Evolutionary conservation across 441 rosid genomes (phyloP), one percentile per base, ranked within the genome.

Genomic region (Sinapis alba): DNA sequence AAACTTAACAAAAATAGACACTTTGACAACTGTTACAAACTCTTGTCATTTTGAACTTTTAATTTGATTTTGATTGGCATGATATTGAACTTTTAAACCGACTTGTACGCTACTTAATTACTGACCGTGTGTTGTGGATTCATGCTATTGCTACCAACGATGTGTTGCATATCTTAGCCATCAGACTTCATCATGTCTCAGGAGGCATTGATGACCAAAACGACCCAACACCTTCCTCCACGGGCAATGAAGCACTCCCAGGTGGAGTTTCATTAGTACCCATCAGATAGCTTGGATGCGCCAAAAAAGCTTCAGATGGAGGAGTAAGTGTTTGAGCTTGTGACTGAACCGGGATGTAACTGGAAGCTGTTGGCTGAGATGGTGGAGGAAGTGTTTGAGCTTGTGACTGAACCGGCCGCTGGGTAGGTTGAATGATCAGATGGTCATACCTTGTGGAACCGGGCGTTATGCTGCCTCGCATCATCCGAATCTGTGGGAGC

Each of bases 381-480:
- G 15, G 79, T 63, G 59, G 36, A 74, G 78, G 19, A 63, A 27
- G 36, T 30, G 38, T 69, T 58, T 78, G 85, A 67, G 28, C 30
- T 78, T 53, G 77, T 16, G 59, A 69, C 67, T 82, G 90, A 24
- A 74, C 51, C 24, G 65, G 77, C 24, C 68, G 77, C 59, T 77
- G 82, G 20, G 88, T 87, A 32, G 97, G 91, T 78, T 64, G 89
- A 81, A 94, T 91, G 75, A 94, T 82, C 71, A 88, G 58, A 50
- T 84, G 86, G 74, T 83, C 82, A 76, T 84, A 81, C 71, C 72
- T 83, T 13, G 72, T 81, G 58, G 78, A 69, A 67, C 84, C 80
- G 24, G 93, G 92, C 16, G 77, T 16, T 34, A 96, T 69, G 79
- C 98, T 89, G 79, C 98, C 99, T 6, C 96, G 94, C 98, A 96